Percentiles rank a stretch among this genome's conserved stretches.
These are phyloP conservation scores for Kurtzmaniella fragi DNA, from an alignment of 805 yeast species.

Conservation along the genomic window DNA sequence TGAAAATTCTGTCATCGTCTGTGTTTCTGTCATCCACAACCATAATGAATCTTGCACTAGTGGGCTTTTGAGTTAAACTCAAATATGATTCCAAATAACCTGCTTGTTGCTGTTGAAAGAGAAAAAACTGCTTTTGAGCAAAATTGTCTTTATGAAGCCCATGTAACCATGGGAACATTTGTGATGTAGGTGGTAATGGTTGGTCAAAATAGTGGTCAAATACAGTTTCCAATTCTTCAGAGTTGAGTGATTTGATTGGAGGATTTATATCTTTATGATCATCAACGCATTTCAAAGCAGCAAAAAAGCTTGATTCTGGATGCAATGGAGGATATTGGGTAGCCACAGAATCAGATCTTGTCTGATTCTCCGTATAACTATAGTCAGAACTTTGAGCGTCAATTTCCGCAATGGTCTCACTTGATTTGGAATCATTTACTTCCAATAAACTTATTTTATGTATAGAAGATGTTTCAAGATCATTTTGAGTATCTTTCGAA, in stretches of 20 bases:
- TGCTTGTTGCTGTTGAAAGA: conserved; percentile 18
- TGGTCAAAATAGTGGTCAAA: conserved; percentile 35
- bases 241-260: conserved; percentile 12
- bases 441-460: no score
- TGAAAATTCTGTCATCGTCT: conserved; percentile 24
- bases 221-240: conserved; percentile 12
- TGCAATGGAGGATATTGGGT: background rate
- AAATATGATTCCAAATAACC: no score
- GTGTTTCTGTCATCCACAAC: conserved; percentile 16
- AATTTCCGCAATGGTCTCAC: conserved; percentile 1
- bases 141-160: conserved; percentile 58
- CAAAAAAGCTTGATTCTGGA: no score
- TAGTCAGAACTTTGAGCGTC: conserved; percentile 1
- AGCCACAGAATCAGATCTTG: background rate
- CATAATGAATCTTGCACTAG: conserved; percentile 35
- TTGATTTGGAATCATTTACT: background rate
- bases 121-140: conserved; percentile 47
- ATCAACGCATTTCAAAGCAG: no score
- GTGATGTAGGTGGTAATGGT: conserved; percentile 54
- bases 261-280: no score
- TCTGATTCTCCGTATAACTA: no score
- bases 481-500: no score
- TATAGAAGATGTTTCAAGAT: no score
- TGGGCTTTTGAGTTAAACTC: conserved; percentile 15
- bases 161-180: conserved; percentile 89